These are phyloP conservation scores for Porogramme epimiltina DNA, from an alignment of 1,284 basidiomycete genomes.

Conservation along the genomic window DNA sequence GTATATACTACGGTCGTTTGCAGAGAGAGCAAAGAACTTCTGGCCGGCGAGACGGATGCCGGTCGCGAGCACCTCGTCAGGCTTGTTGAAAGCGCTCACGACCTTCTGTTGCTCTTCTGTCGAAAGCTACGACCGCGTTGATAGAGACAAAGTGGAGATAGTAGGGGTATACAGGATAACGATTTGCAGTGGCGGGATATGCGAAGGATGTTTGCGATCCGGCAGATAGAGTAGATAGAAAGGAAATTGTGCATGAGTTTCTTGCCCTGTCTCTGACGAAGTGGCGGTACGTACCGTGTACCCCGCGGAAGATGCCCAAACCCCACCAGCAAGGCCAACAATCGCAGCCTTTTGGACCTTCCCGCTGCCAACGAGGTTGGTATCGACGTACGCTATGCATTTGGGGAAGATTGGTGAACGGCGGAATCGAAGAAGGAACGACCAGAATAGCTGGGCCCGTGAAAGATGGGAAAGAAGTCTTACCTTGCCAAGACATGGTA, in stretches of 20 bases:
- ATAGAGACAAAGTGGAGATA: too few relatives aligned
- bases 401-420: too few relatives aligned
- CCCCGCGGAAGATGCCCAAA: constrained; percentile 81
- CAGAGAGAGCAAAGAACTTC: constrained; percentile 82
- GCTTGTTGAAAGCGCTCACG: constrained; percentile 54
- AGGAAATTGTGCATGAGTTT: too few relatives aligned
- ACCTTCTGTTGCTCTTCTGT: constrained; percentile 76
- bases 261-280: too few relatives aligned
- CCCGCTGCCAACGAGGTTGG: constrained; percentile 79
- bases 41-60: constrained; percentile 74
- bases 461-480: too few relatives aligned
- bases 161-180: too few relatives aligned
- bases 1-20: constrained; percentile 66
- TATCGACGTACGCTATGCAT: constrained; percentile 89
- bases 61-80: constrained; percentile 45
- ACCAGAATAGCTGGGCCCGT: too few relatives aligned
- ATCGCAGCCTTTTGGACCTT: constrained; percentile 84
- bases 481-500: too few relatives aligned
- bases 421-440: too few relatives aligned
- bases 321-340: constrained; percentile 81
- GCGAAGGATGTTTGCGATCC: too few relatives aligned
- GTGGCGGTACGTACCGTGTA: constrained; percentile 60
- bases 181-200: too few relatives aligned
- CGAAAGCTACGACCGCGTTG: constrained; percentile 63
- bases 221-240: too few relatives aligned